phyloP scores from a whole-genome alignment of 176 grass and related monocot genomes.

The Eleusine coracana region DNA sequence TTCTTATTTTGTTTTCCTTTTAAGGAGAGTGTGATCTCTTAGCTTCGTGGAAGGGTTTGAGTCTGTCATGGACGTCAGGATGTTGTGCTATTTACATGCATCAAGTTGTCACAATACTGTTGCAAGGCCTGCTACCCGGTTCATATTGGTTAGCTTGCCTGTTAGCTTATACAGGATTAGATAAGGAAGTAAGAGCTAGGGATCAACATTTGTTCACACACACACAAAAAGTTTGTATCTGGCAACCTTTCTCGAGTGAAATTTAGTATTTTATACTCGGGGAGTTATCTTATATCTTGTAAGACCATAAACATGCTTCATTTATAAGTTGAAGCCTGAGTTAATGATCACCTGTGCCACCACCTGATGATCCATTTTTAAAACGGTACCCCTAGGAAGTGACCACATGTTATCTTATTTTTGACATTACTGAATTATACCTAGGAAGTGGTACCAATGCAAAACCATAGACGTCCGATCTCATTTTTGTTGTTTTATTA shows the following conservation, averaged over 20 bases:
- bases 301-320: too few species aligned
- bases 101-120: background rate
- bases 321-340: too few species aligned
- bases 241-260: too few species aligned
- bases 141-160: conserved; percentile 3
- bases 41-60: background rate
- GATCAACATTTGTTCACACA: background rate
- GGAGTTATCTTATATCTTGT: too few species aligned
- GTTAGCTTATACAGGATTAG: background rate
- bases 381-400: background rate
- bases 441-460: background rate
- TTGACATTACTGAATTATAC: background rate
- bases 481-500: conserved; percentile 12
- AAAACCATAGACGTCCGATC: background rate
- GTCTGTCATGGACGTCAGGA: background rate
- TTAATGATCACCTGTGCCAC: too few species aligned
- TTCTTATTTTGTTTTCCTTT: background rate
- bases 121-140: too few species aligned
- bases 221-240: too few species aligned
- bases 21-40: background rate
- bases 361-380: background rate
- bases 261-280: too few species aligned
- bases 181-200: background rate
- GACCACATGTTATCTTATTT: background rate
- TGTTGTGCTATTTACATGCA: background rate